phyloP scores from a whole-genome alignment of 1,284 basidiomycete genomes.

The Inonotus hispidus region DNA sequence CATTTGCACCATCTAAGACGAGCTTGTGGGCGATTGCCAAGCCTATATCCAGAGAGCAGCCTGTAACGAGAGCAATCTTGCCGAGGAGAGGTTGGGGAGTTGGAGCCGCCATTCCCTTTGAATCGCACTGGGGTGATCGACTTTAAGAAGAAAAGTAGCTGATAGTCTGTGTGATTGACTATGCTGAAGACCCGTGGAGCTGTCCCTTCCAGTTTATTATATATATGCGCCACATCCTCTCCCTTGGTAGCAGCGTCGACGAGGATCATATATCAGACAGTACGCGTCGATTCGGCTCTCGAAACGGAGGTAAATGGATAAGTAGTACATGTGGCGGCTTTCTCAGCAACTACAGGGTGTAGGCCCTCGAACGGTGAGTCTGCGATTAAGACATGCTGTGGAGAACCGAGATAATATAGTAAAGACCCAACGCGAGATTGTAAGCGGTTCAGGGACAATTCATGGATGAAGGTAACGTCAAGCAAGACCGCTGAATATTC shows the following conservation, averaged over 20 bases:
- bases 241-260: not conserved
- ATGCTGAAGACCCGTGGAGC: no score
- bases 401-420: no score
- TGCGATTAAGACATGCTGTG: no score
- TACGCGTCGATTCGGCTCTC: not conserved
- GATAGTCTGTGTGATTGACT: not conserved
- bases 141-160: not conserved
- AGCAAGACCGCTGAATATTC: no score
- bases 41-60: conserved; percentile 55
- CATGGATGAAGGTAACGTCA: no score
- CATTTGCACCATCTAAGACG: conserved; percentile 49
- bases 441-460: no score
- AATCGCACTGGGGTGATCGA: not conserved
- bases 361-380: not conserved
- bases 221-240: not conserved
- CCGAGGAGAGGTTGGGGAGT: conserved; percentile 27
- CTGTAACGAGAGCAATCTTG: conserved; percentile 53
- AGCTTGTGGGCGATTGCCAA: conserved; percentile 46
- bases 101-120: not conserved
- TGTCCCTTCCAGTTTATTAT: not conserved
- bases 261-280: not conserved
- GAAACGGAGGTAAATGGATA: not conserved
- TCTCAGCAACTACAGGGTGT: not conserved
- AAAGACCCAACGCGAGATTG: no score
- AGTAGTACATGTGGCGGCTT: not conserved